Percentiles rank a stretch among this genome's conserved stretches.
phyloP scores from a whole-genome alignment of 192 early-diverging fungal genomes.

The Linderina pennispora region DNA sequence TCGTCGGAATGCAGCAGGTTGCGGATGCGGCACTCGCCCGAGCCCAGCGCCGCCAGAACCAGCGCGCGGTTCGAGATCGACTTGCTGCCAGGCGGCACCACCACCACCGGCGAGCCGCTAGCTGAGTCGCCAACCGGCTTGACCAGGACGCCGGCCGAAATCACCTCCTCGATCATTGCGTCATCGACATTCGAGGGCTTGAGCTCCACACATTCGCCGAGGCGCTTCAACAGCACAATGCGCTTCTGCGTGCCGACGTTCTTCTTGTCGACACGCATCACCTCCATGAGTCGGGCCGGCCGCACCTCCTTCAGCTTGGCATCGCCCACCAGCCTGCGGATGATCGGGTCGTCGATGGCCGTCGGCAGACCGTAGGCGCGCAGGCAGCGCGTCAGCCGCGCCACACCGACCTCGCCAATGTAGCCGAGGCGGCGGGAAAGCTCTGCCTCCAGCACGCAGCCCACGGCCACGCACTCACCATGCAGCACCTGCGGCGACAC shows the following conservation, averaged over 20 bases:
- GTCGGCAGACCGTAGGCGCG: conserved; percentile 85
- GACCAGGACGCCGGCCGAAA: conserved; percentile 72
- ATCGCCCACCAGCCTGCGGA: conserved; percentile 56
- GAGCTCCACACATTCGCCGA: conserved; percentile 81
- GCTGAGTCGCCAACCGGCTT: conserved; percentile 46
- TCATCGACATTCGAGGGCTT: conserved; percentile 82
- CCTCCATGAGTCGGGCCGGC: conserved; percentile 72
- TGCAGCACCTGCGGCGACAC: conserved; percentile 85
- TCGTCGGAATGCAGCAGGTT: conserved; percentile 96
- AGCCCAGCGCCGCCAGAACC: conserved; percentile 81
- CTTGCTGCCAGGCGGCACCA: conserved; percentile 87
- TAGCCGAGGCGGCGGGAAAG: conserved; percentile 83
- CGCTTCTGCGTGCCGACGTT: conserved; percentile 87
- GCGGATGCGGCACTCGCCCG: conserved; percentile 71
- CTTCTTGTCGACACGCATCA: conserved; percentile 97
- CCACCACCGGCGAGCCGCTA: conserved; percentile 16
- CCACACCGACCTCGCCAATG: conserved; percentile 79
- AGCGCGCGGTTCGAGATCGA: conserved; percentile 97
- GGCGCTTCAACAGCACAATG: conserved; percentile 76
- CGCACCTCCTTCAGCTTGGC: conserved; percentile 60
- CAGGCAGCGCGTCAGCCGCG: conserved; percentile 77
- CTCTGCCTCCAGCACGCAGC: conserved; percentile 93
- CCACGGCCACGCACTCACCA: conserved; percentile 95
- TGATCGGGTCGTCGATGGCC: conserved; percentile 72
- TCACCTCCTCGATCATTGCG: conserved; percentile 70